Evolutionary conservation across 345 rosid genomes (phyloP).

Genomic region (Moricandia moricandioides): DNA sequence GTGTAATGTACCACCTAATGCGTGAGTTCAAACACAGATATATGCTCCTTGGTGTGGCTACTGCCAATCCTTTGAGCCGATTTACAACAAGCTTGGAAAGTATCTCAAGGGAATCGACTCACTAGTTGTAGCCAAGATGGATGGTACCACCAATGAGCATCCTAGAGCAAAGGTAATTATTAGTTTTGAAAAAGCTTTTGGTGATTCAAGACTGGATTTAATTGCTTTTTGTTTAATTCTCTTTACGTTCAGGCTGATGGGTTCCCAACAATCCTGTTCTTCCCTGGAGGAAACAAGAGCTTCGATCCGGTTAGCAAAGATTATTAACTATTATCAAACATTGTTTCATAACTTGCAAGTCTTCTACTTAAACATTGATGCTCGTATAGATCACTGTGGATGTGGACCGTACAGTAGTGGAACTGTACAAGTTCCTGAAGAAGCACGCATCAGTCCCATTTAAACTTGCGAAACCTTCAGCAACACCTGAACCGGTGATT

Average conservation of each 20-base stretch:
- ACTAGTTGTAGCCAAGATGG: conserved; percentile 93
- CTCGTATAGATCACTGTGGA: conserved; percentile 67
- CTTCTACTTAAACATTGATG: background rate
- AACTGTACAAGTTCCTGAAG: conserved; percentile 82
- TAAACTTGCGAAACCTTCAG: conserved; percentile 72
- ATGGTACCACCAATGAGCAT: conserved; percentile 97
- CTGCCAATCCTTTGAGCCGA: conserved; percentile 91
- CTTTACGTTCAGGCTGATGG: conserved; percentile 72
- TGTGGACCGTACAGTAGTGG: conserved; percentile 88
- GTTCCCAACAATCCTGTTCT: conserved; percentile 89
- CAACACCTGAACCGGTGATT: conserved; percentile 28
- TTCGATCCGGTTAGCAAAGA: conserved; percentile 77
- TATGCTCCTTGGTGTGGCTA: conserved; percentile 99
- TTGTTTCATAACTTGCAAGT: background rate
- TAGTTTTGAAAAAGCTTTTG: too few relatives aligned
- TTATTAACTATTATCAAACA: conserved; percentile 5
- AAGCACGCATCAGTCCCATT: conserved; percentile 88
- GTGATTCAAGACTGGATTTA: background rate
- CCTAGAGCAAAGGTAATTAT: conserved; percentile 95
- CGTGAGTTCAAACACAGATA: conserved; percentile 47
- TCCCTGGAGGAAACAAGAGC: conserved; percentile 98
- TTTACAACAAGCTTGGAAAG: conserved; percentile 87
- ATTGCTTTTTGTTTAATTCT: conserved; percentile 3
- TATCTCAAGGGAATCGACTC: conserved; percentile 78
- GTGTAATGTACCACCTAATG: background rate